A percentile compares a stretch with the other conserved stretches of the same genome.
Conservation (phyloP, 192 early-diverging fungal species). For the Umbelopsis sp. region DNA sequence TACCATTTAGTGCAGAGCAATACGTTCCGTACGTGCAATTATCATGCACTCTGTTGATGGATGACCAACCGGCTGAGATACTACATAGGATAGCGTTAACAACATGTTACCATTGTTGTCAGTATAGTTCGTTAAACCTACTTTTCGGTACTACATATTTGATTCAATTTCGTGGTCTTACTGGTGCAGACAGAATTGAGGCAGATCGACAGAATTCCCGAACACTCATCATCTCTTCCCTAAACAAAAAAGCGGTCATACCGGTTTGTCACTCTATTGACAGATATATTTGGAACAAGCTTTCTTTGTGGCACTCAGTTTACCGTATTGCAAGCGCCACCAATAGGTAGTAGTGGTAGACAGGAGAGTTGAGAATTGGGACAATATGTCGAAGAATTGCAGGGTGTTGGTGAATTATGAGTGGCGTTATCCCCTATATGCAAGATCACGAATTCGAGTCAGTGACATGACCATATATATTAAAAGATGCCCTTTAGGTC, state of each 20-base stretch:
- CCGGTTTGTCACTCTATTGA: too few species aligned
- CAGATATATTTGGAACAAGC: too few species aligned
- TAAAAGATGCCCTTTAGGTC: too few species aligned
- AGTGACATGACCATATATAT: background rate
- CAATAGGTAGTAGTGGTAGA: background rate
- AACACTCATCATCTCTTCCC: conserved; percentile 13
- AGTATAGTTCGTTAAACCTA: background rate
- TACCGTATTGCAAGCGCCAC: background rate
- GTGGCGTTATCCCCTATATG: conserved; percentile 12
- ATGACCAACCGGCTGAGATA: background rate
- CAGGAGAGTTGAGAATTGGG: background rate
- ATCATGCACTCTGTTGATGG: background rate
- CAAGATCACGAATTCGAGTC: background rate
- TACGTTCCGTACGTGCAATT: background rate
- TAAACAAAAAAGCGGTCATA: background rate
- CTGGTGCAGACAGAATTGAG: background rate
- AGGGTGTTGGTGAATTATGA: background rate
- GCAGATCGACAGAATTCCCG: background rate
- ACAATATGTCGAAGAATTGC: background rate
- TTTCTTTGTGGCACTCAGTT: too few species aligned
- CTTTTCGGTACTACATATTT: background rate
- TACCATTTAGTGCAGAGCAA: background rate
- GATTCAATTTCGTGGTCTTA: background rate
- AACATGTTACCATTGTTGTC: too few species aligned
- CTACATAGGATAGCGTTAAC: background rate